Conservation (phyloP, 2,329 filamentous ascomycete genomes). For the Catunica adiposa region DNA sequence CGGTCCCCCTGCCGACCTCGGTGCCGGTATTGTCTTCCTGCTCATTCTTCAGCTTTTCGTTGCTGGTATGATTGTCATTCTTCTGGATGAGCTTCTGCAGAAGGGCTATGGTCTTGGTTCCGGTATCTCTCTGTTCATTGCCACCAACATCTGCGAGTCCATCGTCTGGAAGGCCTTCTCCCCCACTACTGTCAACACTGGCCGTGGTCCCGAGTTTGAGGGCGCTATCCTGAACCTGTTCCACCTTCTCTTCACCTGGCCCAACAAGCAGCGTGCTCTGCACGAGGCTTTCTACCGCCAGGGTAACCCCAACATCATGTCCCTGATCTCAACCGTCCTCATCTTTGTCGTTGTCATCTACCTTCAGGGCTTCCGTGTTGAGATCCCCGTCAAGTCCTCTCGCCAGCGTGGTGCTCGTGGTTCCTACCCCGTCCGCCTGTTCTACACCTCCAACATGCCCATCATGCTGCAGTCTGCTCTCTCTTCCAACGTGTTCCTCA, state of each 20-base stretch:
- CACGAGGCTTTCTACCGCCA: conserved; percentile 98
- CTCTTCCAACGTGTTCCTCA: conserved; percentile 96
- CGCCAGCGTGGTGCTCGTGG: conserved; percentile 97
- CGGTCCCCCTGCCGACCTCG: conserved; percentile 88
- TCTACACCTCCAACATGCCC: conserved; percentile 99
- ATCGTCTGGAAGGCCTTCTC: conserved; percentile 99
- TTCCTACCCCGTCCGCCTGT: conserved; percentile 94
- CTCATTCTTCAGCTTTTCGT: conserved; percentile 95
- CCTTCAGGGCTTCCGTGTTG: conserved; percentile 96
- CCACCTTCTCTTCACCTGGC: conserved; percentile 95
- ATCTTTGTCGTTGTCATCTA: conserved; percentile 98
- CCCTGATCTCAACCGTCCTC: conserved; percentile 77
- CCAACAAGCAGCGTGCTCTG: conserved; percentile 96
- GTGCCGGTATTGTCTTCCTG: conserved; percentile 94
- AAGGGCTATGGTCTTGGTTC: conserved; percentile 98
- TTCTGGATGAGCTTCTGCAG: conserved; percentile 96
- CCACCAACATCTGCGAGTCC: conserved; percentile 99
- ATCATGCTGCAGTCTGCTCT: conserved; percentile 99
- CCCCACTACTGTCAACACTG: conserved; percentile 97
- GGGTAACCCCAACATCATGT: conserved; percentile 99
- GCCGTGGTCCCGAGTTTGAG: conserved; percentile 96
- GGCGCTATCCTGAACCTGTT: conserved; percentile 95
- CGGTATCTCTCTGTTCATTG: conserved; percentile 98
- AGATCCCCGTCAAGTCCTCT: conserved; percentile 98
- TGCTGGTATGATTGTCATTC: conserved; percentile 95